phyloP scores from a whole-genome alignment of 306 rosid species.

The Prunus davidiana region DNA sequence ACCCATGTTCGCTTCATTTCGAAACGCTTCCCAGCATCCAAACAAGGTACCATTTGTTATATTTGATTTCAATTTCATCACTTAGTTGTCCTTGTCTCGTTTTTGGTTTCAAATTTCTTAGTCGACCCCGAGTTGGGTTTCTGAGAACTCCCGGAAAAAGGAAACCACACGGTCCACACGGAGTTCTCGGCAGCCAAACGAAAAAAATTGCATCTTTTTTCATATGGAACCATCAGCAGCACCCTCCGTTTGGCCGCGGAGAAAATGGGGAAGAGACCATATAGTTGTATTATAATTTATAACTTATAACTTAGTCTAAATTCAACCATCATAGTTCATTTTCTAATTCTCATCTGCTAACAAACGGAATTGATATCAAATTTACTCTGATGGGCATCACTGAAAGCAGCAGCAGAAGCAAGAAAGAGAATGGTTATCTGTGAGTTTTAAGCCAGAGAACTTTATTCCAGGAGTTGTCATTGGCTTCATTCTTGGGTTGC shows the following conservation, averaged over 20 bases:
- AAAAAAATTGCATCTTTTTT: neutral
- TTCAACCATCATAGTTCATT: neutral
- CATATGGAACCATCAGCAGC: neutral
- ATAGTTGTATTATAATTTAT: neutral
- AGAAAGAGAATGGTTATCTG: conserved; percentile 57
- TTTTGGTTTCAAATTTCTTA: neutral
- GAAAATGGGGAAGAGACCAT: neutral
- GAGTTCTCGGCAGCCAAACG: conserved; percentile 6
- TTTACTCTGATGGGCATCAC: neutral
- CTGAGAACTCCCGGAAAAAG: neutral
- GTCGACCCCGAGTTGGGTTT: neutral
- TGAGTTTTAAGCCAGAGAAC: conserved; percentile 80
- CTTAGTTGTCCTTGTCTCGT: neutral
- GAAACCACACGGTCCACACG: neutral
- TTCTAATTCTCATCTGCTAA: neutral
- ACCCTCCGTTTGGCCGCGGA: conserved; percentile 6
- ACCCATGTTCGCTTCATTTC: conserved; percentile 43
- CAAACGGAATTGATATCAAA: neutral
- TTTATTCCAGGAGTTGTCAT: conserved; percentile 86
- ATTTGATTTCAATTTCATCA: neutral
- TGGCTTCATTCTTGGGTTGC: conserved; percentile 77
- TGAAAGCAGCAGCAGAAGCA: conserved; percentile 41
- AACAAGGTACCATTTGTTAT: conserved; percentile 37
- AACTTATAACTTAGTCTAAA: neutral
- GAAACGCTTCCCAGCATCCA: conserved; percentile 29